Percentiles rank a stretch among this genome's conserved stretches.
Conservation (phyloP, 2,329 filamentous ascomycete species). For the Hypomyces rosellus region DNA sequence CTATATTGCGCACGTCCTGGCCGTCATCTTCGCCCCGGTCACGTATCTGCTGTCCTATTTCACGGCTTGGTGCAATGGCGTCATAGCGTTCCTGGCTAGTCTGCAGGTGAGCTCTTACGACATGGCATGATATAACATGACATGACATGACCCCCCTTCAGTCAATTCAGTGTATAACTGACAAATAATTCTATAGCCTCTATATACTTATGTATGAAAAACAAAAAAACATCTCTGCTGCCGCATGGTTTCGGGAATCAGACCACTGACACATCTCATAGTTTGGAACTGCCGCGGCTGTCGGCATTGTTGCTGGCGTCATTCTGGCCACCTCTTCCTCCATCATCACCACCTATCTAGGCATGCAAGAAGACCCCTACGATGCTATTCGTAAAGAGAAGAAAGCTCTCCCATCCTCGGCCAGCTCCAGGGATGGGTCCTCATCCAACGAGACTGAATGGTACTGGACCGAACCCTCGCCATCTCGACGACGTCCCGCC, state of each 20-base stretch:
- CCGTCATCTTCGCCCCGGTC: slow-evolving; percentile 31
- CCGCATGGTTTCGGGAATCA: neutral
- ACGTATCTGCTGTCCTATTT: slow-evolving; percentile 28
- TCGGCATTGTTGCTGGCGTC: slow-evolving; percentile 60
- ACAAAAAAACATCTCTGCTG: slow-evolving; percentile 23
- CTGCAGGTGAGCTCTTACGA: slow-evolving; percentile 28
- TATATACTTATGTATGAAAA: slow-evolving; percentile 38
- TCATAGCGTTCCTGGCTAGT: slow-evolving; percentile 23
- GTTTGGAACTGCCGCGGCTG: slow-evolving; percentile 59
- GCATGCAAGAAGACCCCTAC: slow-evolving; percentile 29
- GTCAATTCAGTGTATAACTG: neutral
- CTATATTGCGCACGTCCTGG: slow-evolving; percentile 21
- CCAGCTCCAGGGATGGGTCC: slow-evolving; percentile 12
- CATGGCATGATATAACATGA: neutral
- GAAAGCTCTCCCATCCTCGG: slow-evolving; percentile 14
- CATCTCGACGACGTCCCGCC: slow-evolving; percentile 34
- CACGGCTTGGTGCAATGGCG: slow-evolving; percentile 15
- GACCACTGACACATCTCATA: slow-evolving; percentile 16
- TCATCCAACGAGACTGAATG: slow-evolving; percentile 33
- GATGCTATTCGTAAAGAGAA: slow-evolving; percentile 11
- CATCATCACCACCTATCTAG: slow-evolving; percentile 46
- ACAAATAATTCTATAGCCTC: slow-evolving; percentile 23
- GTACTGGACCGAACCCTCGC: slow-evolving; percentile 31
- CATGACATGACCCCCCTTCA: neutral
- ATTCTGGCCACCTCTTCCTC: slow-evolving; percentile 51